Evolutionary conservation across 768 basidiomycete genomes (phyloP), one percentile per base, ranked within the genome.

Genomic region (Mycena filopes): DNA sequence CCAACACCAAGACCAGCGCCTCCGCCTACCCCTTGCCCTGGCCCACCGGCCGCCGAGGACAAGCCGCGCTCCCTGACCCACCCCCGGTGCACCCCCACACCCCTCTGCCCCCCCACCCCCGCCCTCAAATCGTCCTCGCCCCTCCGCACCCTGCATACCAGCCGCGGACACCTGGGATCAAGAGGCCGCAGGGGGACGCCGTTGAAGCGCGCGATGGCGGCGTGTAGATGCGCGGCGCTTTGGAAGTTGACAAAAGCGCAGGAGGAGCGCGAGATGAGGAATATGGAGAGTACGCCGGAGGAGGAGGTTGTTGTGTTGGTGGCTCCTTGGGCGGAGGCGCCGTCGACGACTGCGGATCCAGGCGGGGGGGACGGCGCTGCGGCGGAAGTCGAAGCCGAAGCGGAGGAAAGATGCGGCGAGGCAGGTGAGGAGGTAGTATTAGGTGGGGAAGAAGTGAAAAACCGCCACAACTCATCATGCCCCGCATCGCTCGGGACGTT

Each of bases 231-330:
- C 7, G 73, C 77, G 70, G 91, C 86, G 0, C 83, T 85, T 49
- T 87, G 85, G 72, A 91, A 97, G 76, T 99, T 98, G 76, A 97
- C 86, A 73, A 99, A 98, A 5, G 94, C 94, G 77, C 96, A 98
- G 72, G 89, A 94, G 3, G 95, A 96, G n/a, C 94, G 88, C n/a
- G 91, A 86, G 70, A 99, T 99, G 56, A 95, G 87, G 78, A 97
- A 98, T 63, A 99, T 89, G 15, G 93, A 95, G 2, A 90, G 75
- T 1, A 98, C 87, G 10, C 94, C 43, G 36, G 36, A 36, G 36
- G 36, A n/a, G n/a, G n/a, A n/a, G 36, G 55, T 26, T 62, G 23
- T n/a, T n/a, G n/a, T n/a, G n/a, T n/a, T n/a, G n/a, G n/a, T n/a
- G n/a, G n/a, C n/a, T n/a, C n/a, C n/a, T n/a, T 31, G n/a, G n/a